Evolutionary conservation across 768 basidiomycete genomes (phyloP).

Genomic region (Hortiboletus campestris): DNA sequence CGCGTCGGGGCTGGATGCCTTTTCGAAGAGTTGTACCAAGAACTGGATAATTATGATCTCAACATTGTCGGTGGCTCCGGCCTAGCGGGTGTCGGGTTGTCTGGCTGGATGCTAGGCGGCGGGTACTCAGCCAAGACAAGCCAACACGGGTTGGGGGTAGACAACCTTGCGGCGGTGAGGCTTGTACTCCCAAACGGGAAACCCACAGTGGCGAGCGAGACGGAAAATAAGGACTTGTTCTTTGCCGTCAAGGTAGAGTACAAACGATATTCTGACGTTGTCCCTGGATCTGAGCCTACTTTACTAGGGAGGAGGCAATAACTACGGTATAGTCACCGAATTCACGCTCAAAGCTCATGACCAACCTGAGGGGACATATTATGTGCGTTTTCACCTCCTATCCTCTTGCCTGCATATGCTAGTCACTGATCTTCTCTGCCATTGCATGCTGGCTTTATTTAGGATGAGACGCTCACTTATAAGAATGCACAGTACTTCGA

Average conservation of each 20-base stretch:
- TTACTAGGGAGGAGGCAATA: constrained; percentile 26
- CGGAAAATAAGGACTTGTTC: constrained; percentile 1
- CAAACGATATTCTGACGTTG: background rate
- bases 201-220: background rate
- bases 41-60: constrained; percentile 3
- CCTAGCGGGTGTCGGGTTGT: constrained; percentile 28
- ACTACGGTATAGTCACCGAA: constrained; percentile 27
- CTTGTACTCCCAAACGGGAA: constrained; percentile 32
- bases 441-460: background rate
- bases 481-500: background rate
- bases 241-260: constrained; percentile 5
- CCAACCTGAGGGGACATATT: background rate
- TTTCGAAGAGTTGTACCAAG: constrained; percentile 29
- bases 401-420: background rate
- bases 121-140: constrained; percentile 37
- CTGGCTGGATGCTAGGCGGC: constrained; percentile 35
- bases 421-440: background rate
- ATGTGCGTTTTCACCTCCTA: background rate
- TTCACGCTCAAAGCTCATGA: constrained; percentile 22
- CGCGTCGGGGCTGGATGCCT: constrained; percentile 29
- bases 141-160: constrained; percentile 33
- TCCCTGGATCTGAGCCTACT: background rate
- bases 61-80: constrained; percentile 27
- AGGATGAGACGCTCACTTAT: constrained; percentile 3
- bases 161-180: constrained; percentile 30